These are phyloP conservation scores for Kandelia obovata DNA, from an alignment of 345 rosid genomes.

Conservation along the genomic window DNA sequence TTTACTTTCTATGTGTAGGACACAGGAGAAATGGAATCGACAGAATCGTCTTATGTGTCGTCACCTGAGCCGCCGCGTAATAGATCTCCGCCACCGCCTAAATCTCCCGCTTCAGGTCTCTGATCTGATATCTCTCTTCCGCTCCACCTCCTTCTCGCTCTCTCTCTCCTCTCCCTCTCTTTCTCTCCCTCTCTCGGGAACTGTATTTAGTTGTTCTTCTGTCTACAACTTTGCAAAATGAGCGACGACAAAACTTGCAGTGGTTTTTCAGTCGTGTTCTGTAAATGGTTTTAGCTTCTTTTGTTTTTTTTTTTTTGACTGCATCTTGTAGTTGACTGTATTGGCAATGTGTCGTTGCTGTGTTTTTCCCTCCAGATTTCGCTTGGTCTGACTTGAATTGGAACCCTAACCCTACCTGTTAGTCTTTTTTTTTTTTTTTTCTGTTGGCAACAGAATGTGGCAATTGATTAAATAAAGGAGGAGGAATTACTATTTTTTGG, in stretches of 20 bases:
- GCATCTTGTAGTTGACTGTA: not conserved
- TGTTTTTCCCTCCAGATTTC: not conserved
- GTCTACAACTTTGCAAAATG: no score
- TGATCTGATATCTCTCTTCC: conserved; percentile 43
- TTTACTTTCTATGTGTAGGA: not conserved
- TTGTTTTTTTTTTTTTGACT: not conserved
- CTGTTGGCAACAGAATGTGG: not conserved
- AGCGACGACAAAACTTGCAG: no score
- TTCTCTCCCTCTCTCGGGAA: not conserved
- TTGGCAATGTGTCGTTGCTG: not conserved
- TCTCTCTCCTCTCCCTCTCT: conserved; percentile 31
- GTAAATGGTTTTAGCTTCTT: no score
- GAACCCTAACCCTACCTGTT: conserved; percentile 13
- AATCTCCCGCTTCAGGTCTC: conserved; percentile 71
- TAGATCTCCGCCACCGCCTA: conserved; percentile 66
- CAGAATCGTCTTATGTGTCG: conserved; percentile 74
- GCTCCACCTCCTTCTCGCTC: not conserved
- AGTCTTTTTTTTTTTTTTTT: not conserved
- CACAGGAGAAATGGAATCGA: conserved; percentile 65
- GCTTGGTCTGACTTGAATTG: conserved; percentile 8
- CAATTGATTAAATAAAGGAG: not conserved
- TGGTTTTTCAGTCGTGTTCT: no score
- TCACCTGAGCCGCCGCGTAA: conserved; percentile 66
- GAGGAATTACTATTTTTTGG: not conserved
- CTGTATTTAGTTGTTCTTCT: not conserved